Conservation (phyloP, 129 eudicot genomes). For the Oenanthe sinensis region DNA sequence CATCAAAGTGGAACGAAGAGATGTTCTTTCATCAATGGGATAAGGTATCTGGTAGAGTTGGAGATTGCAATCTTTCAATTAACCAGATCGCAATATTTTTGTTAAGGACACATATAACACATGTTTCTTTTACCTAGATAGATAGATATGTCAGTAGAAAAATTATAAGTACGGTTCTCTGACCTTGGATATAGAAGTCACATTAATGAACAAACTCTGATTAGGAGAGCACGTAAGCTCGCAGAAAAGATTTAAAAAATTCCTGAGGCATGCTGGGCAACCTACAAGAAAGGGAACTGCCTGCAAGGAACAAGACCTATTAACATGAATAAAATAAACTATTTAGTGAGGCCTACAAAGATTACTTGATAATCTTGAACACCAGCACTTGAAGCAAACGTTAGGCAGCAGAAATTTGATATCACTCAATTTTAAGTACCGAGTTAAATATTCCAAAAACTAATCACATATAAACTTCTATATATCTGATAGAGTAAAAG, state of each 20-base stretch:
- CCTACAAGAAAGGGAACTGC: slow-evolving; percentile 96
- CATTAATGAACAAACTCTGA: slow-evolving; percentile 91
- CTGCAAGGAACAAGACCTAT: slow-evolving; percentile 38
- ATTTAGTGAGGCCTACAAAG: neutral
- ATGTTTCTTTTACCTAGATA: neutral
- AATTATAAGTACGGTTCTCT: slow-evolving; percentile 12
- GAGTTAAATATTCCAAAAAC: too few species aligned
- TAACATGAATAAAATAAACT: slow-evolving; percentile 7
- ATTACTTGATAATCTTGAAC: neutral
- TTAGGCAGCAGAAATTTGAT: neutral
- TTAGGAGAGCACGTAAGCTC: slow-evolving; percentile 95
- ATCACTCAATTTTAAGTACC: neutral
- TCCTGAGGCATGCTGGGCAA: slow-evolving; percentile 98
- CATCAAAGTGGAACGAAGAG: neutral
- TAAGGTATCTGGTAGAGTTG: neutral
- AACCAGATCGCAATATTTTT: neutral
- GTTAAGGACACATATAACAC: neutral
- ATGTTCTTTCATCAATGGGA: neutral
- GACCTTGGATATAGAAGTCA: slow-evolving; percentile 76
- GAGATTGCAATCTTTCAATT: neutral
- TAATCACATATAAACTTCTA: too few species aligned
- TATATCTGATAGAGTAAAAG: neutral
- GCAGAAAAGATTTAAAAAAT: slow-evolving; percentile 90
- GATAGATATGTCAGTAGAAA: neutral
- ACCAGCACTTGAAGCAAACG: neutral